A percentile compares a stretch with the other conserved stretches of the same genome.
phyloP scores from a whole-genome alignment of 2,329 filamentous ascomycete species.

The Beauveria varroae region DNA sequence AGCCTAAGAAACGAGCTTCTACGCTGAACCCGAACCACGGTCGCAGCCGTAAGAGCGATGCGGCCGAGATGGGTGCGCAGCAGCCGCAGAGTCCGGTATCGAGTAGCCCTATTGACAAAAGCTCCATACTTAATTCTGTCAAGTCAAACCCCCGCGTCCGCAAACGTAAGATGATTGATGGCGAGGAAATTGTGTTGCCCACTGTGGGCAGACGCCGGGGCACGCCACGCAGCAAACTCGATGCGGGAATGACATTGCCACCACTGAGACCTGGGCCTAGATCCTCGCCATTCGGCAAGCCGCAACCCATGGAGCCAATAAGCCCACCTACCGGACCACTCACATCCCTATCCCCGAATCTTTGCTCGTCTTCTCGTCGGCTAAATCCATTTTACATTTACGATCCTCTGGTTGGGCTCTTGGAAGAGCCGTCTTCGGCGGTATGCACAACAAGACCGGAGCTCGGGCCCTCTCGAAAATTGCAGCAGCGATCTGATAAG shows the following conservation, averaged over 20 bases:
- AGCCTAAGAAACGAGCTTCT: slow-evolving; percentile 22
- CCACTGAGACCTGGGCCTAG: slow-evolving; percentile 22
- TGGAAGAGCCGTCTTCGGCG: slow-evolving; percentile 16
- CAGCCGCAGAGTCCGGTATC: neutral
- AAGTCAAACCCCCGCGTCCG: slow-evolving; percentile 40
- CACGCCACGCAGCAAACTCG: slow-evolving; percentile 2
- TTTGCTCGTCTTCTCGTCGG: slow-evolving; percentile 18
- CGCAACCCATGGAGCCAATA: slow-evolving; percentile 23
- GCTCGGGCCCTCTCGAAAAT: neutral
- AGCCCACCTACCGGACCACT: slow-evolving; percentile 22
- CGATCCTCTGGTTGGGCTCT: slow-evolving; percentile 16
- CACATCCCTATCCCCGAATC: slow-evolving; percentile 24
- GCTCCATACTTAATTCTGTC: slow-evolving; percentile 44
- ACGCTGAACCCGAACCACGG: slow-evolving; percentile 31
- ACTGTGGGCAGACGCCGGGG: slow-evolving; percentile 14
- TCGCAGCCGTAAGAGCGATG: slow-evolving; percentile 20
- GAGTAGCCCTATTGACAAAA: slow-evolving; percentile 13
- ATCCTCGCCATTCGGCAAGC: slow-evolving; percentile 16
- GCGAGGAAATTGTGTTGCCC: slow-evolving; percentile 26
- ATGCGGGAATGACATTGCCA: slow-evolving; percentile 20
- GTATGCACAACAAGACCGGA: neutral
- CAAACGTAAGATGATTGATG: slow-evolving; percentile 39
- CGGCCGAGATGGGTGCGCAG: neutral
- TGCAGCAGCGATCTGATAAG: neutral
- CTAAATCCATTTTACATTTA: slow-evolving; percentile 19